These are phyloP conservation scores for Helotiales sp. DNA, from an alignment of 2,329 filamentous ascomycete species.

Conservation along the genomic window DNA sequence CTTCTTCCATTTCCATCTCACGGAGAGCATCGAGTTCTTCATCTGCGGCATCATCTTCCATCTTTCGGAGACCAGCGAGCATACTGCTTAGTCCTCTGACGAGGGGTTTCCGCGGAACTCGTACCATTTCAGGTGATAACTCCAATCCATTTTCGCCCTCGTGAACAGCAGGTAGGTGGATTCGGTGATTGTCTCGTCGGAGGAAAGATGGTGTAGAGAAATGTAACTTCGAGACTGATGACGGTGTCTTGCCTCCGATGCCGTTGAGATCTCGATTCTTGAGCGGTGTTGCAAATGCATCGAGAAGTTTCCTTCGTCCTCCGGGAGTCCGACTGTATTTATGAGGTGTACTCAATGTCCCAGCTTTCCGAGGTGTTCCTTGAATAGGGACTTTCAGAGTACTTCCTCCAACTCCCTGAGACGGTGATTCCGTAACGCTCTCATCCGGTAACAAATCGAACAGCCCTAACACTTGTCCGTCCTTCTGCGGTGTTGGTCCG, in stretches of 20 bases:
- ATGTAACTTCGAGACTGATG: conserved; percentile 53
- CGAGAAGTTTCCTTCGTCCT: conserved; percentile 60
- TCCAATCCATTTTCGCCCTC: conserved; percentile 55
- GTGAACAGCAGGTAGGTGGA: conserved; percentile 50
- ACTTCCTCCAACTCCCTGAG: conserved; percentile 25
- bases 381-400: conserved; percentile 30
- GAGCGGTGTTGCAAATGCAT: conserved; percentile 66
- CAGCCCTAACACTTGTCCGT: conserved; percentile 73
- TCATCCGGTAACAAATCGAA: conserved; percentile 67
- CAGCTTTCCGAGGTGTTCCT: conserved; percentile 40
- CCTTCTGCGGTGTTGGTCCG: conserved; percentile 77
- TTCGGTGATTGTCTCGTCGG: conserved; percentile 46
- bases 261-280: conserved; percentile 46
- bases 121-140: conserved; percentile 45
- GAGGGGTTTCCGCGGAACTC: conserved; percentile 60
- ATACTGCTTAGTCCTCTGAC: conserved; percentile 72
- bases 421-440: conserved; percentile 40
- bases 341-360: conserved; percentile 9
- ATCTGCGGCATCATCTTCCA: conserved; percentile 69
- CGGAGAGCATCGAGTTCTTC: conserved; percentile 73
- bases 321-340: conserved; percentile 43
- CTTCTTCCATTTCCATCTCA: conserved; percentile 59
- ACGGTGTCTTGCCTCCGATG: conserved; percentile 45
- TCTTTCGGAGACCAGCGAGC: conserved; percentile 66
- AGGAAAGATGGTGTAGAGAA: conserved; percentile 74